A percentile compares a stretch with the other conserved stretches of the same genome.
These are phyloP conservation scores for Calocybe indica DNA, from an alignment of 768 basidiomycete species.

Conservation along the genomic window DNA sequence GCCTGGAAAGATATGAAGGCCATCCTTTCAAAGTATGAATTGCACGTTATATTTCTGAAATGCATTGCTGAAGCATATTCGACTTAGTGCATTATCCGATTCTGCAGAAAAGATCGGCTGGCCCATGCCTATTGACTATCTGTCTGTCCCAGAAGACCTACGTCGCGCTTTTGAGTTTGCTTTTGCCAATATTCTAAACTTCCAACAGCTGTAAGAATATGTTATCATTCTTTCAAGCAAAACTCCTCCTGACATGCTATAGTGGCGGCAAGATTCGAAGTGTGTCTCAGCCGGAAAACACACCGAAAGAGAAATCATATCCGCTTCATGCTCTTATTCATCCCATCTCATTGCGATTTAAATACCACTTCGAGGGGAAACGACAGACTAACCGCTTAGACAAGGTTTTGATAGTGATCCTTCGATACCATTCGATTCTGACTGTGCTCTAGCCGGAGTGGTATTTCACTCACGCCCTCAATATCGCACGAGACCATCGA, in stretches of 20 bases:
- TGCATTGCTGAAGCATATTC: conserved; percentile 6
- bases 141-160: conserved; percentile 38
- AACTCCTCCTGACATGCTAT: conserved; percentile 2
- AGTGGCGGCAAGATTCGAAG: conserved; percentile 50
- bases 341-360: conserved; percentile 83
- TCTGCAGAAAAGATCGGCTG: conserved; percentile 77
- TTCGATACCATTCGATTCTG: not conserved
- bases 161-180: conserved; percentile 66
- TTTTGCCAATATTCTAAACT: conserved; percentile 67
- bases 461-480: conserved; percentile 90
- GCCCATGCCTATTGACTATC: conserved; percentile 74
- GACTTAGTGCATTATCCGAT: conserved; percentile 49
- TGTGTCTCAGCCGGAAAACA: conserved; percentile 11
- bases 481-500: conserved; percentile 80
- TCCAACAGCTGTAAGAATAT: conserved; percentile 71
- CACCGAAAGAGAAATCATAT: conserved; percentile 45
- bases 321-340: conserved; percentile 80
- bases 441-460: conserved; percentile 74
- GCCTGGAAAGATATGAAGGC: conserved; percentile 78
- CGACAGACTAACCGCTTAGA: conserved; percentile 88
- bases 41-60: not conserved
- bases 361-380: conserved; percentile 88
- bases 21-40: conserved; percentile 53
- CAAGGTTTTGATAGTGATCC: conserved; percentile 49
- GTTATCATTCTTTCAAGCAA: not conserved